Evolutionary conservation across 768 basidiomycete genomes (phyloP), one percentile per base, ranked within the genome.

Genomic region (Hebeloma cylindrosporum): DNA sequence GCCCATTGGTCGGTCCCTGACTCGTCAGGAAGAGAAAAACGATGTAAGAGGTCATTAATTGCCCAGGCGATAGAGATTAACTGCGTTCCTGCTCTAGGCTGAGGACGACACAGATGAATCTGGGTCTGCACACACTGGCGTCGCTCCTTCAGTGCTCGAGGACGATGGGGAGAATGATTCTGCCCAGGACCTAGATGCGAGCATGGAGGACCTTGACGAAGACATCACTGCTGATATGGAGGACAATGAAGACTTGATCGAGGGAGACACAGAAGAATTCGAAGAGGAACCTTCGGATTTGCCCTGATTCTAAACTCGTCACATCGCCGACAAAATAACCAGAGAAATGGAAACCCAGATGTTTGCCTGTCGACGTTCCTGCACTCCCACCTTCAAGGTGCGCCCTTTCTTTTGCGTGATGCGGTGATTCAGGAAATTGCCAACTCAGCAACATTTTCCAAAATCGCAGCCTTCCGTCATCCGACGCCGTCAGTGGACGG

Each of bases 11-110:
- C 77, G 81, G 38, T 73, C 73, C 42, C 70, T 85, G 43, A 91
- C 88, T 10, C 81, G 82, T 54, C 77, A 82, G 50, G 88, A 91
- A 58, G 88, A 91, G 64, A 89, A 88, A 69, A 89, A 88, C 59
- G 88, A 91, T 59, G 88, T 88, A 46, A 17, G 58, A 34, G 16
- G 32, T 11, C 21, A 17, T 31, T 7, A 13, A 16, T 32, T 22
- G n/a, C 21, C 14, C 23, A 26, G 17, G 23, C n/a, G 35, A 10
- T 50, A 11, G n/a, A 8, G 14, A 33, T 20, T 41, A 16, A 37
- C 26, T 50, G 33, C 14, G 5, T 42, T 16, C 26, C 26, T 11
- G n/a, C 13, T 30, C 5, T 17, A 75, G 61, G 73, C 73, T 4
- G 75, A 76, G 25, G 74, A 76, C 26, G 78, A 79, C 17, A 69